These are phyloP conservation scores for Xylaria sp. DNA, from an alignment of 495 filamentous ascomycete genomes.

Conservation along the genomic window DNA sequence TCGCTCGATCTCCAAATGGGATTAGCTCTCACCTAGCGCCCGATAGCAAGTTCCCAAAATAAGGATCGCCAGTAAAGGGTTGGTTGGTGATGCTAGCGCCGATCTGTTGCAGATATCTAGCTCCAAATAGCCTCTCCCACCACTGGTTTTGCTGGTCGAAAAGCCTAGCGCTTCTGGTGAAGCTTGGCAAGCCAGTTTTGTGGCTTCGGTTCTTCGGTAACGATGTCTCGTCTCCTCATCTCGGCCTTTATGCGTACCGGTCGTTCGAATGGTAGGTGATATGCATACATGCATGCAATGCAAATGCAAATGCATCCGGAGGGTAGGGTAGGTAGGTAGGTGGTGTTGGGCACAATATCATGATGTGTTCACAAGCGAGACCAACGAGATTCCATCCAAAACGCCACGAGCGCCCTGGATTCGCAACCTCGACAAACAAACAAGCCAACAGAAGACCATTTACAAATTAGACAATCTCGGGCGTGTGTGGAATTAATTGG, in stretches of 20 bases:
- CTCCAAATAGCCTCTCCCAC: not conserved
- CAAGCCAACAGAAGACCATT: not conserved
- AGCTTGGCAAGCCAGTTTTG: not conserved
- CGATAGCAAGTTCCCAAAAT: conserved; percentile 1
- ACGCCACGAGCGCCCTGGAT: conserved; percentile 6
- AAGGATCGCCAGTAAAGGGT: not conserved
- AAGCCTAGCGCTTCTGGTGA: not conserved
- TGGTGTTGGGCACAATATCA: not conserved
- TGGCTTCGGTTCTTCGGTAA: not conserved
- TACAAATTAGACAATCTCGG: not conserved
- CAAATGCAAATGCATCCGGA: too few species aligned
- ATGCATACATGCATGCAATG: not conserved
- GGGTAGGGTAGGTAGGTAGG: not conserved
- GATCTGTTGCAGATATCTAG: conserved; percentile 20
- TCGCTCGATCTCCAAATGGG: too few species aligned
- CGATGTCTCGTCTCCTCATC: not conserved
- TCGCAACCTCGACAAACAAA: not conserved
- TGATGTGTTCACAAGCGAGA: not conserved
- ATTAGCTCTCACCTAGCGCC: not conserved
- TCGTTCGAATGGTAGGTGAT: too few species aligned
- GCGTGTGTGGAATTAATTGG: not conserved
- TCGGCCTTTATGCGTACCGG: too few species aligned
- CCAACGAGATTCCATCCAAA: not conserved
- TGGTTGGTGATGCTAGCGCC: conserved; percentile 21
- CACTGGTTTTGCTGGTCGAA: not conserved